Base-by-base conservation (phyloP, 1,139 yeast species). In the Geotrichum bryndzae region DNA sequence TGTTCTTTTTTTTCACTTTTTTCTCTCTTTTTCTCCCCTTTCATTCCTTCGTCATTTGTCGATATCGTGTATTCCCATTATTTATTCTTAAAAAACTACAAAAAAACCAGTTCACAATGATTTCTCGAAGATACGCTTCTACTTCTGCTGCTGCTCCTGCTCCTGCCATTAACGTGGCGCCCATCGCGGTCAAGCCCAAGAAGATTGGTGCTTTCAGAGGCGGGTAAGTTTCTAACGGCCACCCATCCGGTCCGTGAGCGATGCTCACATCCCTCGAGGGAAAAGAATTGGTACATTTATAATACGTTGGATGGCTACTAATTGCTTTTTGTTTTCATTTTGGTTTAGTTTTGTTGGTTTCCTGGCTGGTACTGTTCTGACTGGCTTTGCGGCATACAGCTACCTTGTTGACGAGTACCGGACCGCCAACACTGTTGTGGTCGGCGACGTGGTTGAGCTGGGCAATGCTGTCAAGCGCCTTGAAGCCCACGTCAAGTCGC, bases 401-500 rank as follows among this genome's bases (percentile, higher is more conserved):
- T 90, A 88, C 74, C 79, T 89, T 67, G 77, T 89, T 64, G 95
- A 88, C 69, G 90, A 88, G 74, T 88, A 88, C 80, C 85, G 87
- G 71, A 77, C 81, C 64, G 84, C 94, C 68, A 88, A 86, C 73
- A 82, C 82, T 68, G 88, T 87, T 27, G 83, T 90, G 64, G 82
- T 88, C 63, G 83, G 90, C 59, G 96, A 90, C 71, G 88, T 90
- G 33, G 79, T 88, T 64, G 78, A 86, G 38, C 82, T 90, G 71
- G 89, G 87, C 68, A 82, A 80, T 68, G 84, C 91, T 31, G 84
- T 90, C 65, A 79, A 82, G 68, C 80, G 80, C 65, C 82, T 90
- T 73, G 95, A 88, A 73, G 81, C 82, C 53, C 75, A 75, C 63
- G 73, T 77, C 51, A 65, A 66, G 56, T 68, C 68, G 31, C 68